A percentile compares a stretch with the other conserved stretches of the same genome.
phyloP scores from a whole-genome alignment of 2,329 filamentous ascomycete species.

The Zasmidium citrigriseum region DNA sequence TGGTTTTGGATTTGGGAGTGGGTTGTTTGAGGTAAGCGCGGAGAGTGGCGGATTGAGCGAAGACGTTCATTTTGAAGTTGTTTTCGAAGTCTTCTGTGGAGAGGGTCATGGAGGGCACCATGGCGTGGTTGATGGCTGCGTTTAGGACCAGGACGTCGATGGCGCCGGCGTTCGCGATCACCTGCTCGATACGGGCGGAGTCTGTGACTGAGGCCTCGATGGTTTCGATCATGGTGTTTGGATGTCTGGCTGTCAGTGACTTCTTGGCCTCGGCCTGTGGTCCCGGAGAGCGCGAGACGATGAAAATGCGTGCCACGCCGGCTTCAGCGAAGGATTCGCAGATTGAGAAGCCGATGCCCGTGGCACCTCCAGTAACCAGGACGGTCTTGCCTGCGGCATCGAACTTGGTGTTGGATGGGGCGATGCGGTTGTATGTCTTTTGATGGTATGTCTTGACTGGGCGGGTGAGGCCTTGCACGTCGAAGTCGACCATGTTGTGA shows the following conservation, averaged over 20 bases:
- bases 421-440: constrained; percentile 25
- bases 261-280: constrained; percentile 40
- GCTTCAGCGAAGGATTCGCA: constrained; percentile 26
- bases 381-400: constrained; percentile 27
- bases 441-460: constrained; percentile 27
- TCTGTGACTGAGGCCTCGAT: constrained; percentile 31
- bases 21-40: constrained; percentile 40
- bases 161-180: constrained; percentile 33
- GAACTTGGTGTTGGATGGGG: constrained; percentile 21
- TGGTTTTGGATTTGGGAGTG: constrained; percentile 22
- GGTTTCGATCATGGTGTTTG: constrained; percentile 36
- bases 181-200: constrained; percentile 28
- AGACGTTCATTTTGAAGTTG: constrained; percentile 37
- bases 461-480: constrained; percentile 10
- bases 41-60: constrained; percentile 36
- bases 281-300: constrained; percentile 30
- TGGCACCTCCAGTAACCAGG: constrained; percentile 28
- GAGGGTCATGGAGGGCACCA: constrained; percentile 30
- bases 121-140: constrained; percentile 37
- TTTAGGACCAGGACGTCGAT: constrained; percentile 46
- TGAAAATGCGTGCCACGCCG: constrained; percentile 23
- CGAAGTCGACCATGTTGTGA: neutral
- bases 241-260: constrained; percentile 37
- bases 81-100: constrained; percentile 38
- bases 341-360: constrained; percentile 28